Conservation (phyloP, 1,284 basidiomycete species). For the Marasmius fiardii region DNA sequence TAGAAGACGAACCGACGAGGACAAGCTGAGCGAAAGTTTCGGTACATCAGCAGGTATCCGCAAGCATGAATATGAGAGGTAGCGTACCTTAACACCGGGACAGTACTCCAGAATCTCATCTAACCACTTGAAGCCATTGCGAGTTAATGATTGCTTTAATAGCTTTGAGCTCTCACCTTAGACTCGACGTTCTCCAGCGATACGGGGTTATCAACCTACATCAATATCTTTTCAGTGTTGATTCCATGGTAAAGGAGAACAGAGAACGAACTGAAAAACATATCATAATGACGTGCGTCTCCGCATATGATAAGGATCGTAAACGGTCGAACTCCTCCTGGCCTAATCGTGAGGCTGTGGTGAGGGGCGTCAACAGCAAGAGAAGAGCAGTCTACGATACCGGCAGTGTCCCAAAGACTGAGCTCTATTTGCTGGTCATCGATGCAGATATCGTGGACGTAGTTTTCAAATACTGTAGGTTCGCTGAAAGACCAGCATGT, state of each 20-base stretch:
- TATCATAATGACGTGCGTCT: slow-evolving; percentile 92
- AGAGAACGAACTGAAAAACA: slow-evolving; percentile 78
- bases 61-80: slow-evolving; percentile 7
- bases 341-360: slow-evolving; percentile 42
- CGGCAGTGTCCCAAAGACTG: slow-evolving; percentile 95
- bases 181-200: slow-evolving; percentile 91
- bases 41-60: slow-evolving; percentile 12
- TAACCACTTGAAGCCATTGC: slow-evolving; percentile 60
- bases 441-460: slow-evolving; percentile 81
- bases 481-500: slow-evolving; percentile 48
- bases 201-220: slow-evolving; percentile 85
- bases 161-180: slow-evolving; percentile 57
- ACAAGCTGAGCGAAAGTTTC: slow-evolving; percentile 55
- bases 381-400: slow-evolving; percentile 34
- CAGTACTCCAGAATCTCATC: slow-evolving; percentile 88
- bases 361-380: slow-evolving; percentile 10
- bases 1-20: slow-evolving; percentile 76
- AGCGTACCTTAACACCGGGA: slow-evolving; percentile 84
- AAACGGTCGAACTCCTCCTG: slow-evolving; percentile 96
- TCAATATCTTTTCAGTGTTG: background rate
- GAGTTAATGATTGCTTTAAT: slow-evolving; percentile 2
- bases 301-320: slow-evolving; percentile 88
- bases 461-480: slow-evolving; percentile 92
- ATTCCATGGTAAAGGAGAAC: background rate
- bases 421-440: slow-evolving; percentile 86